Conservation (phyloP, 2,329 filamentous ascomycete species). For the Exophiala viscosa region DNA sequence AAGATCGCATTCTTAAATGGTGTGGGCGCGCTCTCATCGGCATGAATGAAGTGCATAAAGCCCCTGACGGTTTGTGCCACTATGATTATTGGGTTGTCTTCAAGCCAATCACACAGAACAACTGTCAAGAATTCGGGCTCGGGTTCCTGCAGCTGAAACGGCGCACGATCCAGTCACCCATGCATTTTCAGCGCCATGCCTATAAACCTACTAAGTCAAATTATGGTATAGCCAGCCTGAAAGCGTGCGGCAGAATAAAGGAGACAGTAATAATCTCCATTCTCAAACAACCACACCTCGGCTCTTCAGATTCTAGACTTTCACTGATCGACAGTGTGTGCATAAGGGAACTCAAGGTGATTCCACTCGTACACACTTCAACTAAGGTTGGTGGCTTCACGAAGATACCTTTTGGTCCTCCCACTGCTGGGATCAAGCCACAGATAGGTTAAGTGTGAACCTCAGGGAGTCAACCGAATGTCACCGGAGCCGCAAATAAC, state of each 20-base stretch:
- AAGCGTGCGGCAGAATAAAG: conserved; percentile 10
- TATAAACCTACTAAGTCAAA: no score
- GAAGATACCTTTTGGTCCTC: neutral
- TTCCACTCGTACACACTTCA: no score
- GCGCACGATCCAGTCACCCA: neutral
- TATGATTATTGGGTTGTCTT: conserved; percentile 1
- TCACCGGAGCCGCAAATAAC: neutral
- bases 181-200: no score
- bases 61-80: neutral
- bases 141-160: conserved; percentile 24
- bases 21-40: neutral
- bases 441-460: no score
- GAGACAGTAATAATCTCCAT: conserved; percentile 1
- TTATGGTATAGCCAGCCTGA: neutral
- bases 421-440: no score
- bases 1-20: neutral
- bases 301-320: conserved; percentile 15
- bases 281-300: neutral
- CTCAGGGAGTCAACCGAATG: no score
- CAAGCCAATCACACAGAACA: conserved; percentile 18
- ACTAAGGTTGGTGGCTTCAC: no score
- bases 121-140: conserved; percentile 2
- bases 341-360: neutral
- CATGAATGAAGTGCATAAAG: conserved; percentile 10
- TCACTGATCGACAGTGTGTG: conserved; percentile 10